phyloP scores from a whole-genome alignment of 768 basidiomycete species.

The Mycena amicta region DNA sequence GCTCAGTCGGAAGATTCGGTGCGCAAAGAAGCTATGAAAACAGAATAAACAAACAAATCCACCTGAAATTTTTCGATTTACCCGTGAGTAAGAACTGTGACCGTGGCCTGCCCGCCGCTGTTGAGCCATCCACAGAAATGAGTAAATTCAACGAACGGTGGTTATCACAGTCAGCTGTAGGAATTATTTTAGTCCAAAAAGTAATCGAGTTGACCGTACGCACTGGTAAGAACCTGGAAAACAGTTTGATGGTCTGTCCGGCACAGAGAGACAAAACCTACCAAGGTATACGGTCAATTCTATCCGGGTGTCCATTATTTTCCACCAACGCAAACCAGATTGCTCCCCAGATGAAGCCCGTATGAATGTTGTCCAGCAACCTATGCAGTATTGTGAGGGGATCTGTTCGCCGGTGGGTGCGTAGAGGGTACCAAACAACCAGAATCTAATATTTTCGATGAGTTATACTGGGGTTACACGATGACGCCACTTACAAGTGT shows the following conservation, averaged over 20 bases:
- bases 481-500: neutral
- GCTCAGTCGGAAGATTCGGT: slow-evolving; percentile 37
- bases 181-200: too few species aligned
- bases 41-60: neutral
- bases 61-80: slow-evolving; percentile 13
- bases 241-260: neutral
- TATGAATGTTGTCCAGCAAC: slow-evolving; percentile 35
- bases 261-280: slow-evolving; percentile 16
- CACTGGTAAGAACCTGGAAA: slow-evolving; percentile 12
- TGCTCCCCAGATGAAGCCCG: slow-evolving; percentile 33
- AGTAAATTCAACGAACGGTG: slow-evolving; percentile 25
- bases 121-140: too few species aligned
- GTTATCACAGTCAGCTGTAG: slow-evolving; percentile 27
- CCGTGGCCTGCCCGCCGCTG: slow-evolving; percentile 41
- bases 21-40: slow-evolving; percentile 35
- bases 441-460: slow-evolving; percentile 3
- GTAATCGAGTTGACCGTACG: too few species aligned
- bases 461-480: neutral
- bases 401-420: neutral
- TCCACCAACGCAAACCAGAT: slow-evolving; percentile 37
- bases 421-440: slow-evolving; percentile 8
- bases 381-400: neutral
- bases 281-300: slow-evolving; percentile 34
- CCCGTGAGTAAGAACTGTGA: slow-evolving; percentile 48
- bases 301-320: slow-evolving; percentile 27